Percentiles rank a stretch among this genome's conserved stretches.
These are phyloP conservation scores for Leavenworthia alabamica DNA, from an alignment of 345 rosid species.

Conservation along the genomic window DNA sequence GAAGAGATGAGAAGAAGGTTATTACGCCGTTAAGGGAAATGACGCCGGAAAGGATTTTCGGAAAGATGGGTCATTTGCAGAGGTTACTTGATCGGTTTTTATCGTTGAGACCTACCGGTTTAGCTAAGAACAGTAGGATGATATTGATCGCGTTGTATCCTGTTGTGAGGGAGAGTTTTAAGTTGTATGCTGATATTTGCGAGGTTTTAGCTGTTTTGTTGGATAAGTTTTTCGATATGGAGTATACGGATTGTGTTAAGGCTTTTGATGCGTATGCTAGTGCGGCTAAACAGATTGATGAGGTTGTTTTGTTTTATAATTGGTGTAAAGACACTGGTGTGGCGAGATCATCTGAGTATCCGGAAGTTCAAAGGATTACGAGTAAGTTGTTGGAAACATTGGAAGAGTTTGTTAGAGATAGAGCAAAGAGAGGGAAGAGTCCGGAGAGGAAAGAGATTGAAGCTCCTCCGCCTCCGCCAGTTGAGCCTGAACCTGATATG, in stretches of 20 bases:
- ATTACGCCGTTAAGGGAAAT: constrained; percentile 68
- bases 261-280: constrained; percentile 79
- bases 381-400: constrained; percentile 70
- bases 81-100: constrained; percentile 65
- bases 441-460: constrained; percentile 49
- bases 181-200: constrained; percentile 70
- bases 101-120: constrained; percentile 68
- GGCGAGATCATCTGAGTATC: constrained; percentile 85
- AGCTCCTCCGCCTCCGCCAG: constrained; percentile 24
- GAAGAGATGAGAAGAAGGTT: constrained; percentile 37
- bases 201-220: constrained; percentile 75
- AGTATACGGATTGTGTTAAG: constrained; percentile 70
- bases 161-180: constrained; percentile 78
- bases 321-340: constrained; percentile 89
- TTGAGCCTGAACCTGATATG: constrained; percentile 48
- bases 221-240: constrained; percentile 83
- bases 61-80: constrained; percentile 57
- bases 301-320: constrained; percentile 56
- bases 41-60: constrained; percentile 70
- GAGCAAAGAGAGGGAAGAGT: constrained; percentile 56
- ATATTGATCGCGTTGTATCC: constrained; percentile 61
- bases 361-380: constrained; percentile 83
- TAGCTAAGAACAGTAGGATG: constrained; percentile 70
- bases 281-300: constrained; percentile 81
- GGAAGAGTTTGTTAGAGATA: constrained; percentile 78